Evolutionary conservation across 1,284 basidiomycete genomes (phyloP), one percentile per base, ranked within the genome.

Genomic region (Mycena sp.): DNA sequence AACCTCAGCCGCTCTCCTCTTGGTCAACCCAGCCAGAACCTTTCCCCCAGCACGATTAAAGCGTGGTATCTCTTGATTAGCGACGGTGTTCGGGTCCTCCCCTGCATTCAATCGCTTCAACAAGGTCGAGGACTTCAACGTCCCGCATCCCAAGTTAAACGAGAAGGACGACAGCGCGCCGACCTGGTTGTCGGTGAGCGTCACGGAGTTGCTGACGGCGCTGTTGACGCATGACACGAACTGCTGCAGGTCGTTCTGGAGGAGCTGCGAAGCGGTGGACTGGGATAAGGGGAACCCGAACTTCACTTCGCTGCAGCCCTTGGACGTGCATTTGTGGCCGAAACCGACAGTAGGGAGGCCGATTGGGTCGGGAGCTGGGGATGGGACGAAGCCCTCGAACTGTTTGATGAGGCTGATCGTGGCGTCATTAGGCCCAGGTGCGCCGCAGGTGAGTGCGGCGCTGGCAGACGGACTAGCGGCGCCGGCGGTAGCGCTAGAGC

Each of bases 121-220:
- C 59, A 78, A 62, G 10, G 74, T 76, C 43, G 74, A 76, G 9
- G 56, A 67, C 59, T 71, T 57, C 21, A 77, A 68, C 29, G 69
- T 71, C 35, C 68, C 70, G 58, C 77, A 77, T 14, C 77, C 77
- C 5, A 75, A 63, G 58, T 77, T 77, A 68, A 75, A 76, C 55
- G 76, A 68, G 56, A 72, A 78, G 9, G 72, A 67, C 16, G 71
- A 71, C 21, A 77, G 64, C 10, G 77, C 77, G 38, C 76, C 77
- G 60, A 75, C 72, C 61, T 78, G 77, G 69, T 78, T 78, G 51
- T 73, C 76, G 37, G 76, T 78, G 41, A 78, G 69, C 37, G 54
- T 67, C 23, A 77, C 75, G 7, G 49, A 67, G 50, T 70, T 71
- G 59, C 66, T 67, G 46, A 78, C 69, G 28, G 72, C 61, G 35